A percentile compares a stretch with the other conserved stretches of the same genome.
Evolutionary conservation across 768 basidiomycete genomes (phyloP).

Genomic region (Termitomyces sp.): DNA sequence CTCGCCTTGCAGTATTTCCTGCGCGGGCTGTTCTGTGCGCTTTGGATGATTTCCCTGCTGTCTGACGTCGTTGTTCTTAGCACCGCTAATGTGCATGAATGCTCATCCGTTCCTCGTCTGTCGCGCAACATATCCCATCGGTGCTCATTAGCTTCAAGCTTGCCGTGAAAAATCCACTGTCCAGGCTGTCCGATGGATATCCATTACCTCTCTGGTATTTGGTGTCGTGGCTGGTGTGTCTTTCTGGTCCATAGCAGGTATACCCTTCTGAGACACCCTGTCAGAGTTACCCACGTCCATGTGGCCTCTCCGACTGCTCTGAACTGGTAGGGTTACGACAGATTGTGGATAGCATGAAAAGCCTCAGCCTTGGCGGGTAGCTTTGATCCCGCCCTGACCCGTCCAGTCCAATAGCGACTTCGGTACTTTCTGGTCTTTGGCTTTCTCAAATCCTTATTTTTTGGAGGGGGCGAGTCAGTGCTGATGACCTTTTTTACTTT

Average conservation of each 20-base stretch:
- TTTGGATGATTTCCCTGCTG: neutral
- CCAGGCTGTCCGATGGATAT: neutral
- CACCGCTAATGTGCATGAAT: neutral
- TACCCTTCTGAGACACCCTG: neutral
- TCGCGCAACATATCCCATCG: too few species aligned
- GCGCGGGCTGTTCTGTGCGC: too few species aligned
- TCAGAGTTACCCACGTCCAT: neutral
- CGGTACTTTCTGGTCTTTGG: neutral
- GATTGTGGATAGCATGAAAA: neutral
- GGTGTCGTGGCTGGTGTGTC: neutral
- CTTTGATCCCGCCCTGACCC: neutral
- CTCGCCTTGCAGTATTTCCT: neutral
- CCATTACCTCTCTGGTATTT: neutral
- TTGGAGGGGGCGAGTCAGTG: neutral
- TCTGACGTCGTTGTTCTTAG: neutral
- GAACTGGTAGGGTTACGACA: neutral
- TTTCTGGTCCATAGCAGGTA: neutral
- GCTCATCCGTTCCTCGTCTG: neutral
- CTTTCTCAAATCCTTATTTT: neutral
- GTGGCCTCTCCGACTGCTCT: neutral
- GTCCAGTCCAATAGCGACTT: neutral
- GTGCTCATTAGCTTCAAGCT: too few species aligned
- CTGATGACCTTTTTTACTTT: neutral
- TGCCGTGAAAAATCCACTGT: neutral
- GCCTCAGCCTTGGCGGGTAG: neutral